Conservation (phyloP, 495 filamentous ascomycete species). For the Aspergillus hancockii region DNA sequence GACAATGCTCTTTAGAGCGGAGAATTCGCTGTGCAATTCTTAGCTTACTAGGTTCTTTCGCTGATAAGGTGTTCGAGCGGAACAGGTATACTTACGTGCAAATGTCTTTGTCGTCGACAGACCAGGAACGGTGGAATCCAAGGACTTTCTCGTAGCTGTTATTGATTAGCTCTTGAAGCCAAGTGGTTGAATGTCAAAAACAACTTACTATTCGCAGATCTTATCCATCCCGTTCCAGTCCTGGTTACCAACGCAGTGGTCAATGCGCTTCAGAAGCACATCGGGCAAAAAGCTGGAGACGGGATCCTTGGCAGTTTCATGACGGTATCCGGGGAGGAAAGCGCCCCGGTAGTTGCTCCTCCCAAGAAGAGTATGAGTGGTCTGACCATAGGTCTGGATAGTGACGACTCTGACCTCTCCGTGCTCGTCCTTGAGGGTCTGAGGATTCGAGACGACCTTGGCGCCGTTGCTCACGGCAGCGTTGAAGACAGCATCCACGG, state of each 20-base stretch:
- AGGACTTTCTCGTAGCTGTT: conserved; percentile 79
- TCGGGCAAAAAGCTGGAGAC: conserved; percentile 54
- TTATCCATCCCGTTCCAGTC: conserved; percentile 84
- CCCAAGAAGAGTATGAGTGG: conserved; percentile 83
- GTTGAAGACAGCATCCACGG: conserved; percentile 71
- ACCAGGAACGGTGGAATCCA: conserved; percentile 93
- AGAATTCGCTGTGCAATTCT: conserved; percentile 62
- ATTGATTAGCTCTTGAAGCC: conserved; percentile 21
- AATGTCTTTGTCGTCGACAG: conserved; percentile 83
- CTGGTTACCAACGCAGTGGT: conserved; percentile 95
- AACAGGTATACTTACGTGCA: conserved; percentile 55
- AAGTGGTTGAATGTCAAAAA: neutral
- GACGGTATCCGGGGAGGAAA: conserved; percentile 80
- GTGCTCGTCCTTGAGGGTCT: conserved; percentile 42
- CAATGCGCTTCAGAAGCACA: conserved; percentile 70
- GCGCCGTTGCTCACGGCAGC: conserved; percentile 72
- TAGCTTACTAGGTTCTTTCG: neutral
- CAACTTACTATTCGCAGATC: conserved; percentile 69
- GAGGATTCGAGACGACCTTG: conserved; percentile 59
- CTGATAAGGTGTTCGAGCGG: neutral
- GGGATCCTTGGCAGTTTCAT: conserved; percentile 43
- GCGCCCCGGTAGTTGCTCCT: conserved; percentile 62
- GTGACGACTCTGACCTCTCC: conserved; percentile 67
- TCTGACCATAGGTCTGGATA: conserved; percentile 87
- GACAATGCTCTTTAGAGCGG: conserved; percentile 78